Conservation (phyloP, 306 rosid genomes). For the Vicia sativa region DNA sequence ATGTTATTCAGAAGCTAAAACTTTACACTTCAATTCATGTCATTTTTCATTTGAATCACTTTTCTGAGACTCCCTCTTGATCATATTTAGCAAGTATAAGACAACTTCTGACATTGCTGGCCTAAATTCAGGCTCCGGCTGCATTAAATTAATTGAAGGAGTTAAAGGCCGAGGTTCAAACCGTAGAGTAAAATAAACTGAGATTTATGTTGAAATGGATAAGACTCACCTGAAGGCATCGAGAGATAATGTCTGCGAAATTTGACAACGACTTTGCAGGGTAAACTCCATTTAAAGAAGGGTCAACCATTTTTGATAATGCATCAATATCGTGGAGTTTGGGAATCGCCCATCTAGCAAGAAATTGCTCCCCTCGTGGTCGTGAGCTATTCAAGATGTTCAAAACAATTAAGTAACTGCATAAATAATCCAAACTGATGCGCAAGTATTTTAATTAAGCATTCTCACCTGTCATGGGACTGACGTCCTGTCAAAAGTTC, state of each 20-base stretch:
- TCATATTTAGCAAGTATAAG: conserved; percentile 80
- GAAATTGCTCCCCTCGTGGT: conserved; percentile 78
- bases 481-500: conserved; percentile 91
- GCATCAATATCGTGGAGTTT: conserved; percentile 98
- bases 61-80: conserved; percentile 62
- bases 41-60: conserved; percentile 67
- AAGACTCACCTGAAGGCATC: conserved; percentile 81
- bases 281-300: conserved; percentile 69
- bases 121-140: conserved; percentile 91
- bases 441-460: conserved; percentile 2
- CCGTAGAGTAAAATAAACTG: neutral
- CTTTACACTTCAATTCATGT: conserved; percentile 42
- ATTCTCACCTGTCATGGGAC: conserved; percentile 80
- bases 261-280: conserved; percentile 86
- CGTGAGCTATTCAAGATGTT: conserved; percentile 53
- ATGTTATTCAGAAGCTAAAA: conserved; percentile 32
- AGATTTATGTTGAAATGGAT: conserved; percentile 15
- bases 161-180: neutral
- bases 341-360: conserved; percentile 91
- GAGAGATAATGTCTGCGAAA: conserved; percentile 87
- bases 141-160: conserved; percentile 40
- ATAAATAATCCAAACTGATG: conserved; percentile 7
- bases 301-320: conserved; percentile 91
- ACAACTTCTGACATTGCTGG: conserved; percentile 94
- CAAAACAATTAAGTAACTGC: conserved; percentile 5